Evolutionary conservation across 257 asterid species (phyloP).

Genomic region (Henckelia pumila): DNA sequence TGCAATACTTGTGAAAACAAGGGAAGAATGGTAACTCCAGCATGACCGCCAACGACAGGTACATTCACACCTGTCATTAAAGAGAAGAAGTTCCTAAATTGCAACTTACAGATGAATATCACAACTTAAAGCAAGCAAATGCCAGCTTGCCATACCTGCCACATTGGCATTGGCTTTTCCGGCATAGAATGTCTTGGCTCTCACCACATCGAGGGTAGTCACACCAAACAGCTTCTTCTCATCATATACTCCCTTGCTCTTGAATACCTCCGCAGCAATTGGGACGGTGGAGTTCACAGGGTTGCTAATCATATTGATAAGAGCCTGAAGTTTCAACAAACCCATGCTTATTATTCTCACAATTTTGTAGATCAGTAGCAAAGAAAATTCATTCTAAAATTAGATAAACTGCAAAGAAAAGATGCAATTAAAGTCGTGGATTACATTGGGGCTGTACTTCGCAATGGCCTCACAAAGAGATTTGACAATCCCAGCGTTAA

Average conservation of each 20-base stretch:
- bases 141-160: constrained; percentile 46
- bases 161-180: constrained; percentile 77
- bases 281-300: constrained; percentile 96
- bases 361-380: background rate
- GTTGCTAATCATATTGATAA: constrained; percentile 86
- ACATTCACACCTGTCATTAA: constrained; percentile 63
- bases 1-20: constrained; percentile 73
- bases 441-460: constrained; percentile 78
- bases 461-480: constrained; percentile 78
- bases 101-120: background rate
- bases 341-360: constrained; percentile 13
- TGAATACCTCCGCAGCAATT: constrained; percentile 89
- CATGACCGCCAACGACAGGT: constrained; percentile 96
- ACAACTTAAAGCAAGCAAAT: background rate
- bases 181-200: constrained; percentile 91
- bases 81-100: constrained; percentile 1
- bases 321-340: constrained; percentile 44
- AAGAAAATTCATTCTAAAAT: background rate
- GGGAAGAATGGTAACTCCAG: constrained; percentile 93
- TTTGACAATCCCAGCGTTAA: constrained; percentile 87
- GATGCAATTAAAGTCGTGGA: constrained; percentile 1
- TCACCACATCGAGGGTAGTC: constrained; percentile 92
- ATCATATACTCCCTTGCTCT: constrained; percentile 74
- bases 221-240: constrained; percentile 76
- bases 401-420: background rate